Evolutionary conservation across 2,329 filamentous ascomycete species (phyloP), one percentile per base, ranked within the genome.

Genomic region (Hypoxylon sp.): DNA sequence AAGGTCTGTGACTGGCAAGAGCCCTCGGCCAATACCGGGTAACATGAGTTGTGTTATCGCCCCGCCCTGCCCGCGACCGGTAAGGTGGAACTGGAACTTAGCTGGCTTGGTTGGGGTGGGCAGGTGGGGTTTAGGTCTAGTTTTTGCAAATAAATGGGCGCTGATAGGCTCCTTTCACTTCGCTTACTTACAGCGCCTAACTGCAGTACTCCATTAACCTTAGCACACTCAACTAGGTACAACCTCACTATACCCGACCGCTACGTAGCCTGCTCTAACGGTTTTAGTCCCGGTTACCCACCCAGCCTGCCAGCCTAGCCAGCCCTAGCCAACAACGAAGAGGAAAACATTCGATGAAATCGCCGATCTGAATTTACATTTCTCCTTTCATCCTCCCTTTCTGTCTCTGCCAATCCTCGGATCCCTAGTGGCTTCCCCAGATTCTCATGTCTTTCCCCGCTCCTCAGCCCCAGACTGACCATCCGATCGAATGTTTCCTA

Each of bases 11-110:
- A 43, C 38, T 43, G 43, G 43, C 13, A 53, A 30, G 49, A 43
- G 25, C 30, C 58, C 61, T 75, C 72, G 73, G 73, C 72, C 72
- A 74, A 74, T 75, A 62, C 71, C 73, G 73, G 73, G 72, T 72
- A 69, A 66, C 67, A 66, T 67, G 49, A 68, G 45, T 62, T 56
- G 62, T 46, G 58, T 36, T 58, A 58, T 58, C 28, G 55, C 46
- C 32, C 55, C 43, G 30, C 53, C 28, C 53, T 34, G 43, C 53
- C 41, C 53, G 53, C 53, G 25, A 48, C 53, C 53, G 41, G 53
- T 30, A 32, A 57, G 38, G 38, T 43, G 38, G 38, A 23, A 38
- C 36, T 56, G 14, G 43, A 19, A 38, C 17, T 19, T 19, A 32
- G 19, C 14, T 41, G 38, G 41, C 28, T 30, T 30, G 28, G 28